Evolutionary conservation across 208 protist genomes (phyloP), one percentile per base, ranked within the genome.

Genomic region (Endotrypanum monterogeii): DNA sequence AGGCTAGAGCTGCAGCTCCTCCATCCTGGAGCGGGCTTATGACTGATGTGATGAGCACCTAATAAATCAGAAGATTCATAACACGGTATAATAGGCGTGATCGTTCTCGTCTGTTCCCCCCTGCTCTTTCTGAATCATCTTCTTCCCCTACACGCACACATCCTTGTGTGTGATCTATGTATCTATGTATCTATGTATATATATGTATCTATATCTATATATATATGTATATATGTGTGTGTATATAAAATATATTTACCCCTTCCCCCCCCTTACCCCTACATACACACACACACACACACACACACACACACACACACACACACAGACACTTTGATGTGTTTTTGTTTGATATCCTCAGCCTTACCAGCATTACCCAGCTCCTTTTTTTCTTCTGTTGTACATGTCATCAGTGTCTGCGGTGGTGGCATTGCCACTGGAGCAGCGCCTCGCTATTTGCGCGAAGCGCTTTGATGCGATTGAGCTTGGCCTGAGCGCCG

Each of bases 391-490:
- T 6, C 20, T 18, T 14, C 37, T 28, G 1, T 20, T 4, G 16
- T 61, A 2, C 25, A 44, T 46, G 18, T 54, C 46, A 16, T 70
- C 46, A 2, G 74, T 71, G 78, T 2, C 74, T 0, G 23, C 67
- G 0, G 60, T 62, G 1, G n/a, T 48, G 7, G 28, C 65, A 6
- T 2, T 52, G 4, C 63, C 72, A 2, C 28, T 85, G 37, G 74
- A 80, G 67, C 67, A 81, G 28, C 89, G 89, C 41, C 50, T 94
- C 4, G 78, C 51, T 4, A 52, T 85, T 16, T 77, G 90, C 7
- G 71, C 66, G 9, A 71, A 58, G 60, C 84, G 89, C 44, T 91
- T 79, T 74, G 76, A 82, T 44, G 60, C 66, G 16, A 85, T 94
- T 35, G 89, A 91, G 69, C 50, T 71, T 16, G 56, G 61, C 14